Evolutionary conservation across 2,329 filamentous ascomycete species (phyloP), one percentile per base, ranked within the genome.

Genomic region (Trichoderma sp.): DNA sequence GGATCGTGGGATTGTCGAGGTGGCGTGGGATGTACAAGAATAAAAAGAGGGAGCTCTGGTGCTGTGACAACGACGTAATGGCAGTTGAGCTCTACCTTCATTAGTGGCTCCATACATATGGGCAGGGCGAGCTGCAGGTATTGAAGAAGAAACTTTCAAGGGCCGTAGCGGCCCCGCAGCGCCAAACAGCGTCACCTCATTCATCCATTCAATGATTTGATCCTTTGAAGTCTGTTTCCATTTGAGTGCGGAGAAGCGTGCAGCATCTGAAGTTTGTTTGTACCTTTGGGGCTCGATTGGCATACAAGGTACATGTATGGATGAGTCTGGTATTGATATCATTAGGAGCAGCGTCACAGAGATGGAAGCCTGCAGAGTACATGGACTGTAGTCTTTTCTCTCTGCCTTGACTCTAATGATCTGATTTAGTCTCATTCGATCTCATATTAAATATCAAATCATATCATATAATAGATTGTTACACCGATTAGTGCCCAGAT

Each of bases 121-220:
- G 31, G 35, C 68, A 53, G 65, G 65, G 65, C 65, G 41, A 45
- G n/a, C 45, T 53, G 16, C n/a, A 56, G 50, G 14, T 18, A 33
- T 14, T 50, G 69, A 67, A 66, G 45, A 67, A 59, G 41, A 45
- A 45, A 38, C 50, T 71, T 59, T 27, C 45, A 35, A 29, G 64
- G 53, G 66, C 66, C 18, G 66, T 21, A 41, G 66, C 50, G 53
- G 67, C 71, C 63, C 71, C 71, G 71, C 71, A 74, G 50, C 50
- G 33, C 67, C 53, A 21, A 41, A n/a, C 50, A 21, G 31, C 33
- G 62, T 53, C 45, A 24, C 50, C 6, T 56, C 50, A 56, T 24
- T 24, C 9, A 53, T n/a, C 18, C 45, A 50, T 50, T 50, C 45
- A 6, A n/a, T 50, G 45, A 50, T 41, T 45, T n/a, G 41, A 53